Evolutionary conservation across 805 yeast species (phyloP).

Genomic region (Yarrowia sp.): DNA sequence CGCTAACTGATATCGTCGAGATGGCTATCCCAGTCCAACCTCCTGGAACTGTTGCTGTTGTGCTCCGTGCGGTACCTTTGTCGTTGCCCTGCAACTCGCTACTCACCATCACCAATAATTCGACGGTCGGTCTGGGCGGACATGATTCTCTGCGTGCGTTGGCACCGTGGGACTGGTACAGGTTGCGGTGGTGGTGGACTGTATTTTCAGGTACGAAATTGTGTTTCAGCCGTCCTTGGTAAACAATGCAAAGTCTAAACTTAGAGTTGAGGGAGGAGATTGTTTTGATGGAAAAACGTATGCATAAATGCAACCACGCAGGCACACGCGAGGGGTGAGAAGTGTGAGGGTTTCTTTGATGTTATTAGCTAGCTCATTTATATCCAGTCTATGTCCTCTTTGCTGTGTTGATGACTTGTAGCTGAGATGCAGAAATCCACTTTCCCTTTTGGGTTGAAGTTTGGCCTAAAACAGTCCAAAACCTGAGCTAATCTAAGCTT

Average conservation of each 20-base stretch:
- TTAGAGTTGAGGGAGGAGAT: slow-evolving; percentile 6
- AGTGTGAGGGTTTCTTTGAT: too few relatives aligned
- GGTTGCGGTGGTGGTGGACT: background rate
- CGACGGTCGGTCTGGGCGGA: slow-evolving; percentile 12
- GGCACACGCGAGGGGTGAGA: background rate
- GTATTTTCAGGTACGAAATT: slow-evolving; percentile 8
- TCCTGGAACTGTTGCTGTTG: too few relatives aligned
- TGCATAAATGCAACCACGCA: slow-evolving; percentile 15
- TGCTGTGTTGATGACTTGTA: too few relatives aligned
- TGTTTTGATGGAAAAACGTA: background rate
- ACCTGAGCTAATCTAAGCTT: slow-evolving; percentile 8
- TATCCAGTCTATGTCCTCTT: too few relatives aligned
- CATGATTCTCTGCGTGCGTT: background rate
- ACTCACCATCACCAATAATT: slow-evolving; percentile 23
- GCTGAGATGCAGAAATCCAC: background rate
- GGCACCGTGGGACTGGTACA: background rate
- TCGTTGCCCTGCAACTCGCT: background rate
- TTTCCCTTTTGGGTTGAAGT: background rate
- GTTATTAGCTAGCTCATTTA: too few relatives aligned
- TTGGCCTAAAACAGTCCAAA: slow-evolving; percentile 1
- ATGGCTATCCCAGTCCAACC: too few relatives aligned
- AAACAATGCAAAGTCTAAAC: slow-evolving; percentile 8
- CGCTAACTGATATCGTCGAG: too few relatives aligned
- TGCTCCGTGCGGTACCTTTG: too few relatives aligned
- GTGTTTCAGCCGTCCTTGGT: slow-evolving; percentile 13